Evolutionary conservation across 345 rosid species (phyloP), one percentile per base, ranked within the genome.

Genomic region (Salix brachista): DNA sequence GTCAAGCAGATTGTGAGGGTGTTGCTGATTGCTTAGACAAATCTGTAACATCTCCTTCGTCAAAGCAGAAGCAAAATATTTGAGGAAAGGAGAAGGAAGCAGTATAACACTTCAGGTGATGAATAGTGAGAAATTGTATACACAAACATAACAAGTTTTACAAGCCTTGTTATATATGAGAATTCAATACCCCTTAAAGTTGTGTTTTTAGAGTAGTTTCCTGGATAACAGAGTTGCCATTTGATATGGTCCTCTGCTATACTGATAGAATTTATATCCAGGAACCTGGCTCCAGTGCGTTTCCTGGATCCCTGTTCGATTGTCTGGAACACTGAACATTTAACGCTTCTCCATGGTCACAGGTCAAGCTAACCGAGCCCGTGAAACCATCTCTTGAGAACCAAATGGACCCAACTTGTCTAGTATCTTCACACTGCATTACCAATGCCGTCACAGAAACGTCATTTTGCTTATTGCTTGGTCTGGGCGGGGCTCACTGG

Each of bases 11-110:
- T 69, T 91, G 98, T 80, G 94, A 91, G 86, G 99, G 98, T 70
- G 89, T 96, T 78, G 91, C 88, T 52, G 98, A 93, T 70, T 92
- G 99, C 82, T 50, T 92, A 77, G 89, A 85, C 85, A 92, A 87
- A 84, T 92, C 97, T 42, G 81, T 92, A 18, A 54, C 82, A 8
- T 75, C 85, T 48, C 65, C 87, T 37, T 72, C 64, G 73, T 65
- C 54, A 21, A 74, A 65, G 62, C 72, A 73, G 56, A 78, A 69
- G 3, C 32, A 69, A 34, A 73, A 71, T 18, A 37, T 26, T 60
- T 32, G 28, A 65, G 73, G 42, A 16, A 36, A 36, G 23, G 7
- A 58, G 32, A 13, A 48, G 23, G 12, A 39, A 34, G 69, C 18
- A 6, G 34, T 26, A 41, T 73, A 56, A 56, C 37, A 41, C 4